Base-by-base conservation (phyloP, 2,329 filamentous ascomycete species). In the Fusarium oxysporum region DNA sequence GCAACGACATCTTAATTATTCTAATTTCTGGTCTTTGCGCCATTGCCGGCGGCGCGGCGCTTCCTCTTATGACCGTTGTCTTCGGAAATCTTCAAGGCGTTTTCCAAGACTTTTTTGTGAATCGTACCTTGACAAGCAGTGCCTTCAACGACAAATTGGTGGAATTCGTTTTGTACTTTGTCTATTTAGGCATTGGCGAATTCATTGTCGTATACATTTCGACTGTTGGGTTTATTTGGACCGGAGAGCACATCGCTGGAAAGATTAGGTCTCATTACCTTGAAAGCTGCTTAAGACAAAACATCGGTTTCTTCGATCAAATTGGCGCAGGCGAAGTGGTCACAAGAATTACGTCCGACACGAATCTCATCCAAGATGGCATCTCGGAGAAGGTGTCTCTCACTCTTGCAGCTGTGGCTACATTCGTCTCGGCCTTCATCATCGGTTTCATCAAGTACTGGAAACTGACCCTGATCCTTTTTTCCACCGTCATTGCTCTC, bases 221-320 rank as follows among this genome's bases (percentile, higher is more conserved):
- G 30, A 98, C 95, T 1, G 91, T 97, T 23, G 93, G 94, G 25
- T 98, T 97, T 84, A 97, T 98, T 76, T 97, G 94, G 78, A 92
- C 91, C 1, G 93, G 93, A 63, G 93, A 96, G 81, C 92, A 33
- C 13, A 14, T 33, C 13, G 13, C 32, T 14, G 32, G 13, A 14
- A 33, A 33, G 32, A 33, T 33, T 33, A 14, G 32, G 13, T 14
- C 13, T 14, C 32, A 93, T 75, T 98, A 98, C 77, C 88, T 99
- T 11, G 88, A 91, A 76, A 94, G 93, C 71, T 95, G 95, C 78
- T 85, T 97, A 85, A 90, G 90, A 68, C 95, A 97, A 80, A 97
- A 97, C 80, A 96, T 97, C 80, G 95, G 90, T 50, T 97, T 94
- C 82, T 97, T 97, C 82, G 96, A 98, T 82, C 96, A 96, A 78